These are phyloP conservation scores for Herpetomonas samuelpessoai DNA, from an alignment of 208 protist species.

Conservation along the genomic window DNA sequence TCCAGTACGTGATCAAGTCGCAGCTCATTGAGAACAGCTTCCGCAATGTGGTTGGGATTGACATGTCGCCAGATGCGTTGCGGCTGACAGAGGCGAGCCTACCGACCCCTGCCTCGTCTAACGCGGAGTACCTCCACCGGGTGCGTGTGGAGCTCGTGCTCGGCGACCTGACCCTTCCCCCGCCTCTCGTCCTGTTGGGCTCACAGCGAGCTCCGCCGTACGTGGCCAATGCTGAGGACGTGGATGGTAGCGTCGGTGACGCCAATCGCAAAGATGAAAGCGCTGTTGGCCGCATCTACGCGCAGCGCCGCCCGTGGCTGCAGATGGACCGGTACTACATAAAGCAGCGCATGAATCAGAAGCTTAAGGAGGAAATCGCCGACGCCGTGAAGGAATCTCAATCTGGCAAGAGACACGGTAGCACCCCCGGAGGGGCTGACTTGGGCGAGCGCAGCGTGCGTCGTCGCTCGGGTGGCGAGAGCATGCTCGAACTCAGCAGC, in stretches of 20 bases:
- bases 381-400: too few species aligned
- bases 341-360: not conserved
- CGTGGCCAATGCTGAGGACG: not conserved
- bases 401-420: too few species aligned
- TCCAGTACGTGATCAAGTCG: slow-evolving; percentile 25
- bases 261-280: too few species aligned
- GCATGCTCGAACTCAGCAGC: not conserved
- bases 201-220: not conserved
- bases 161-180: slow-evolving; percentile 36
- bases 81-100: slow-evolving; percentile 5
- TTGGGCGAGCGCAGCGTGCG: not conserved
- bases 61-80: slow-evolving; percentile 22
- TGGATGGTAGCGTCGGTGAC: too few species aligned
- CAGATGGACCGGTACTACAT: not conserved
- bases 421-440: too few species aligned
- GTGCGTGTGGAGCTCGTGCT: slow-evolving; percentile 33
- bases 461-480: not conserved
- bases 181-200: slow-evolving; percentile 1
- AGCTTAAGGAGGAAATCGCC: not conserved
- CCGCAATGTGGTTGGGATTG: slow-evolving; percentile 30
- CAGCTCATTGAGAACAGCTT: slow-evolving; percentile 25
- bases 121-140: slow-evolving; percentile 16
- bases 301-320: not conserved
- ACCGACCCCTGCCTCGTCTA: slow-evolving; percentile 5
- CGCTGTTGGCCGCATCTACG: not conserved